Percentiles rank a stretch among this genome's conserved stretches.
These are phyloP conservation scores for Triticum urartu DNA, from an alignment of 176 grass and related monocot genomes.

Conservation along the genomic window DNA sequence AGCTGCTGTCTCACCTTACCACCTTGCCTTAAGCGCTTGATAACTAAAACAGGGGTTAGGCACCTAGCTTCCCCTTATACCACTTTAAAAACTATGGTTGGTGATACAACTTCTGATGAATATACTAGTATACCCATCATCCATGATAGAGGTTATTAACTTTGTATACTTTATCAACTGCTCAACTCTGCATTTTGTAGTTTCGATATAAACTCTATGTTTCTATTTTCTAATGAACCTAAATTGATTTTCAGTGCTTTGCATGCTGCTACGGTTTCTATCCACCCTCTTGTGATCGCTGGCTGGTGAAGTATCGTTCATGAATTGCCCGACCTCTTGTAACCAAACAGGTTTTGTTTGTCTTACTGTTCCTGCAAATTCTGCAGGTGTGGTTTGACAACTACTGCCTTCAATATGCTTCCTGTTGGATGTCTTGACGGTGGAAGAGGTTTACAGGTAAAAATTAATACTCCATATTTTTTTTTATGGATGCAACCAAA, in stretches of 20 bases:
- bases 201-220: background rate
- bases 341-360: constrained; percentile 8
- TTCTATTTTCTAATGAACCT: constrained; percentile 32
- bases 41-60: background rate
- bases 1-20: background rate
- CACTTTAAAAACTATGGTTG: background rate
- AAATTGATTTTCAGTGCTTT: constrained; percentile 63
- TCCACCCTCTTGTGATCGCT: constrained; percentile 96
- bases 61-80: background rate
- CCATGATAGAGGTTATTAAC: background rate
- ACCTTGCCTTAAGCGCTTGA: background rate
- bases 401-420: constrained; percentile 97
- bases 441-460: constrained; percentile 95
- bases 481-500: background rate
- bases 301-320: constrained; percentile 72
- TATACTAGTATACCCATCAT: background rate
- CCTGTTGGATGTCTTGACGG: constrained; percentile 96
- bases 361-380: constrained; percentile 35
- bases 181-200: background rate
- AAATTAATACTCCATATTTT: background rate
- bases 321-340: constrained; percentile 7
- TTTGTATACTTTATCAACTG: background rate
- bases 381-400: constrained; percentile 95
- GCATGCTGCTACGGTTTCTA: constrained; percentile 87
- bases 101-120: background rate